phyloP scores from a whole-genome alignment of 345 rosid species.

The Syzygium aromaticum region DNA sequence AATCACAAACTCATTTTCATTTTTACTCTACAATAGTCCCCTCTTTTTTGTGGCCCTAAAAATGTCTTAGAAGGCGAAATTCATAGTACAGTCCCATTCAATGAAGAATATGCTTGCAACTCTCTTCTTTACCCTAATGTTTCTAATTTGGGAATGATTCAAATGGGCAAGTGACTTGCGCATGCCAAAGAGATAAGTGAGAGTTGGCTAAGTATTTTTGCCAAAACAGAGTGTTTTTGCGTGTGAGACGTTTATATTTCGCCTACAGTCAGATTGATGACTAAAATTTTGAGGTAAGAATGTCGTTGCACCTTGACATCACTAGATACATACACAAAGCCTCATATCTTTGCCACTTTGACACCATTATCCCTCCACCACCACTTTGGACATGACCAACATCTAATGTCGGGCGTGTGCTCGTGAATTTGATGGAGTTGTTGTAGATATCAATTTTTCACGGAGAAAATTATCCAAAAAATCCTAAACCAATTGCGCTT shows the following conservation, averaged over 20 bases:
- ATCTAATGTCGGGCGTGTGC: too few relatives aligned
- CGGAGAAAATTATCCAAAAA: too few relatives aligned
- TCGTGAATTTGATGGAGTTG: too few relatives aligned
- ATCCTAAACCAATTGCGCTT: too few relatives aligned
- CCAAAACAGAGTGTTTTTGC: not conserved
- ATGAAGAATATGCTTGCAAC: not conserved
- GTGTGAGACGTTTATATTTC: not conserved
- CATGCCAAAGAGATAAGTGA: not conserved
- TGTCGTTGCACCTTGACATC: not conserved
- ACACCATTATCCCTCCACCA: not conserved
- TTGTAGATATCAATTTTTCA: too few relatives aligned
- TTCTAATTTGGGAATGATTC: not conserved
- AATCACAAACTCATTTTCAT: not conserved
- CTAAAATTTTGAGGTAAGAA: not conserved
- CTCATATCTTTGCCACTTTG: not conserved
- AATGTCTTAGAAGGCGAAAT: not conserved
- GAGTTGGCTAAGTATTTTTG: not conserved
- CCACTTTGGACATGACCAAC: too few relatives aligned
- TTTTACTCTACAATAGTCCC: not conserved
- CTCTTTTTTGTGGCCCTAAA: not conserved
- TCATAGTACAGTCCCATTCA: not conserved
- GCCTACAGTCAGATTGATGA: not conserved
- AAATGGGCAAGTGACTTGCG: not conserved
- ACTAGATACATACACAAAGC: not conserved
- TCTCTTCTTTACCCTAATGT: not conserved